Evolutionary conservation across 164 flowering plant species (phyloP), one percentile per base, ranked within the genome.

Genomic region (Umbellularia californica): DNA sequence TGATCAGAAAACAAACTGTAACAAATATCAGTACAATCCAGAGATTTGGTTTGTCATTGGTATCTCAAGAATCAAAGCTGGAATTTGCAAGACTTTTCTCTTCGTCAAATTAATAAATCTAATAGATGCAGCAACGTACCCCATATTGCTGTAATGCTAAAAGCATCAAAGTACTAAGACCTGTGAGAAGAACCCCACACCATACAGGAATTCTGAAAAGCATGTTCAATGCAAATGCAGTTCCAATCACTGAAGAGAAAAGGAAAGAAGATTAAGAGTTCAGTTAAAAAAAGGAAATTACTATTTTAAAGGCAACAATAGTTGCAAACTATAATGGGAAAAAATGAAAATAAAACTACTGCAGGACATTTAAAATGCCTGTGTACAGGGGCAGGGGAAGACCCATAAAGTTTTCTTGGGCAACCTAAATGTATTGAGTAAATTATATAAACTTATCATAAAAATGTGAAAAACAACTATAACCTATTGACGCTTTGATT

Each of bases 181-280:
- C 96, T n/a, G 97, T 91, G 65, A 95, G 84, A 79, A 95, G 94
- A 80, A 92, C 97, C n/a, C 95, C 98, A 77, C 81, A 71, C 95
- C 97, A 93, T 12, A 95, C 74, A 27, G 97, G 97, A 77, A 93
- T 88, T 2, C 72, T 83, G 86, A 90, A 91, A 69, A 91, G 97
- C 97, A 95, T 95, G 81, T 93, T 91, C 82, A 95, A 77, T n/a
- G 97, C 97, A 83, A 95, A 93, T 64, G 98, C 97, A 51, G 97
- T 91, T 63, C 97, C 97, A 27, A 91, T 90, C 72, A 95, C 97
- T 93, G 84, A 19, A 81, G 76, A 68, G 4, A 77, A 25, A 64
- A 80, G 51, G 33, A 25, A 71, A 71, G 47, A 41, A 41, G 47
- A 41, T 0, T 6, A 41, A 41, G 10, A 41, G 47, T 41, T 7